Conservation (phyloP, 176 grass and related monocot species). For the Hordeum marinum region DNA sequence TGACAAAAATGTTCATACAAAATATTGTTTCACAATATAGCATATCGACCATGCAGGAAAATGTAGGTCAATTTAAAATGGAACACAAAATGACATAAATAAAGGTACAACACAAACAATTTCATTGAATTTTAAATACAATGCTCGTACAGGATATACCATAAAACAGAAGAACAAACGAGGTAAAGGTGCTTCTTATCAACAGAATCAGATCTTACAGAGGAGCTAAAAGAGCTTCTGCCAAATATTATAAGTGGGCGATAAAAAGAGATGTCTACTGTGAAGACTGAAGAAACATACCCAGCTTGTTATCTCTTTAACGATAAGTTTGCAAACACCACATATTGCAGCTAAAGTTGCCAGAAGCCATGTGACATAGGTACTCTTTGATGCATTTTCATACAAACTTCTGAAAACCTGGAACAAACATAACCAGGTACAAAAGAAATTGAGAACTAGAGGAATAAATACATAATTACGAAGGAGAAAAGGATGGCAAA, state of each 20-base stretch:
- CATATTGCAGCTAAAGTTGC: constrained; percentile 70
- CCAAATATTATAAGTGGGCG: constrained; percentile 20
- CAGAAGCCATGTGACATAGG: constrained; percentile 55
- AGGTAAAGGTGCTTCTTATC: background rate
- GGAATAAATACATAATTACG: background rate
- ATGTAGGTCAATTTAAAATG: background rate
- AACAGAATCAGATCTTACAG: background rate
- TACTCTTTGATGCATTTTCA: constrained; percentile 72
- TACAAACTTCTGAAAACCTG: constrained; percentile 90
- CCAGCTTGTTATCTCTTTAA: constrained; percentile 94
- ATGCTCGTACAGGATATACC: background rate
- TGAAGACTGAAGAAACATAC: constrained; percentile 32
- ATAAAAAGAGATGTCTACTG: constrained; percentile 24
- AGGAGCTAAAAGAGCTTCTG: background rate
- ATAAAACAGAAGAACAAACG: background rate
- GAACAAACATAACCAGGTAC: constrained; percentile 14
- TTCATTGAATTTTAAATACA: background rate
- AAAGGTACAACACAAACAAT: background rate
- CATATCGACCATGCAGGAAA: background rate
- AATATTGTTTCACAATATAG: background rate
- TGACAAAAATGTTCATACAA: background rate
- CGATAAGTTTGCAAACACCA: constrained; percentile 79
- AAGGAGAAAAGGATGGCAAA: constrained; percentile 18
- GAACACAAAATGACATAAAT: background rate
- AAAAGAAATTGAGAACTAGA: background rate